Base-by-base conservation (phyloP, 345 rosid species). In the Sisymbrium irio region DNA sequence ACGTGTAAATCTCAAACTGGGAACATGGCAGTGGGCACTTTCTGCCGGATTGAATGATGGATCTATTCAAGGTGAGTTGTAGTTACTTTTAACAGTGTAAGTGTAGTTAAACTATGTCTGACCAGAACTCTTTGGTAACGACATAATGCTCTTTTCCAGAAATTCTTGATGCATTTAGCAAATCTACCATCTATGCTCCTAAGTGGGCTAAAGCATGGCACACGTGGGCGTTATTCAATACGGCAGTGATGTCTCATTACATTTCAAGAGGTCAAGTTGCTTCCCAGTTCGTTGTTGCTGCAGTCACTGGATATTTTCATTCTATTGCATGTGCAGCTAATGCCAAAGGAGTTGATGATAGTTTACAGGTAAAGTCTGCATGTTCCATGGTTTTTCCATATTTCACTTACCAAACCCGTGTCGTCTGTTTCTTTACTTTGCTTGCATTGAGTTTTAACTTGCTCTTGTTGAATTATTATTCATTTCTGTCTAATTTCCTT, bases 181-280 rank as follows among this genome's bases (percentile, higher is more conserved):
- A 80, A 60, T 93, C 98, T 71, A 92, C 99, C 32, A 84, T 78
- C 20, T 92, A 75, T 74, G 97, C 97, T 13, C 64, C 87, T 56
- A 82, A 90, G 75, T 90, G 99, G 99, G 91, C 88, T 51, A 95
- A 90, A 78, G 96, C 98, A 82, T 95, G 99, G 99, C 99, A 95
- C 62, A 82, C 80, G 30, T 95, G 98, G 99, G 99, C 99, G 30
- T 82, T 92, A 82, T 95, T 95, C 81, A 95, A 92, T 79, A 95
- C 99, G 12, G 96, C 94, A 56, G 99, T 88, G 65, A 95, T 95
- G 98, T 90, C 99, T 46, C 93, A 92, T 79, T 95, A 92, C 71
- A 88, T 94, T 30, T 8, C 84, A 50, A 84, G 83, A 82, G 89
- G 96, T 74, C 83, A 90, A 22, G 32, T 62, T 65, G 92, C 94